These are phyloP conservation scores for Suillus lakei DNA, from an alignment of 768 basidiomycete genomes.

Conservation along the genomic window DNA sequence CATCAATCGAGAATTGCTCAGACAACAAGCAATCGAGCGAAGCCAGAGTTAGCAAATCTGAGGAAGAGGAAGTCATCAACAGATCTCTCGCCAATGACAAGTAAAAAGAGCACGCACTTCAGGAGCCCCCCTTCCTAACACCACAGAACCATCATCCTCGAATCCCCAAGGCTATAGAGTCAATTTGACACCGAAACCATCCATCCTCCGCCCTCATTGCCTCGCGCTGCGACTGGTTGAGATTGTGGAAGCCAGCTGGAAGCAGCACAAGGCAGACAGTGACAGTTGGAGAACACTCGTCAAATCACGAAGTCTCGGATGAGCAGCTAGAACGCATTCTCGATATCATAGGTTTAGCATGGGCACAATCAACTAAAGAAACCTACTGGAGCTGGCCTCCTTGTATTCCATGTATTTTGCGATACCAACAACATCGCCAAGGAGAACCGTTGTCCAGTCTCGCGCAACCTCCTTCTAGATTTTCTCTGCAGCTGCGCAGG, in stretches of 20 bases:
- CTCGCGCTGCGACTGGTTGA: constrained; percentile 29
- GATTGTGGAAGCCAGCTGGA: constrained; percentile 22
- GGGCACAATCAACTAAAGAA: constrained; percentile 34
- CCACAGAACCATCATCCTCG: not conserved
- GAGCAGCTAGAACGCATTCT: constrained; percentile 22
- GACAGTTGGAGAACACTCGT: too few relatives aligned
- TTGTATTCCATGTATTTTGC: constrained; percentile 46
- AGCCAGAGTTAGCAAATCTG: too few relatives aligned
- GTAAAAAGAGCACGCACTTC: too few relatives aligned
- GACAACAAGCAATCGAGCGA: not conserved
- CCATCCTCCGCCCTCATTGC: constrained; percentile 31
- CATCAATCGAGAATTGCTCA: not conserved
- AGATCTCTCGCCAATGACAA: too few relatives aligned
- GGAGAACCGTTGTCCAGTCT: constrained; percentile 33
- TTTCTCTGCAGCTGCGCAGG: constrained; percentile 39
- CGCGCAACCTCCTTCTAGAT: constrained; percentile 25
- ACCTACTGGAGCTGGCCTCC: constrained; percentile 42
- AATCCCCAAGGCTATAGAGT: constrained; percentile 11
- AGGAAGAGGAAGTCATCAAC: too few relatives aligned
- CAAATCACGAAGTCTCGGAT: too few relatives aligned
- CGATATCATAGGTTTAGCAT: constrained; percentile 27
- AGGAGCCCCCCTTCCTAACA: too few relatives aligned
- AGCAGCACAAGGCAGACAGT: too few relatives aligned
- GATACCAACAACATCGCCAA: constrained; percentile 41
- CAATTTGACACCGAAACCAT: constrained; percentile 20